A percentile compares a stretch with the other conserved stretches of the same genome.
Evolutionary conservation across 2,329 filamentous ascomycete species (phyloP).

Genomic region (Xylaria sp.): DNA sequence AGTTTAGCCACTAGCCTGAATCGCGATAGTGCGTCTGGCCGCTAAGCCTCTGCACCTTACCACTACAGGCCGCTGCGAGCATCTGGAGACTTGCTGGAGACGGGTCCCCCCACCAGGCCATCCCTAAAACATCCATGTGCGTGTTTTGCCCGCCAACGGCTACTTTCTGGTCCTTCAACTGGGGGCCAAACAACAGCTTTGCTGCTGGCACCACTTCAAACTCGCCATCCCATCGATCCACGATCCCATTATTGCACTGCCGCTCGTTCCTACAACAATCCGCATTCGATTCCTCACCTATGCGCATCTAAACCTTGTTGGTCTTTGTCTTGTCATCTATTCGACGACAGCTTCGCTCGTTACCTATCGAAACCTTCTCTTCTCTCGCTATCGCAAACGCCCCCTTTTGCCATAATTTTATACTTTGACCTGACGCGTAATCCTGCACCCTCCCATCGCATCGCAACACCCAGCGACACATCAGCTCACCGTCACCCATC

Average conservation of each 20-base stretch:
- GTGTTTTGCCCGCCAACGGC: constrained; percentile 20
- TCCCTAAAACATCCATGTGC: constrained; percentile 4
- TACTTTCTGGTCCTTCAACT: constrained; percentile 1
- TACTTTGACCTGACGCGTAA: constrained; percentile 37
- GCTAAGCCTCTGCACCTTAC: constrained; percentile 6
- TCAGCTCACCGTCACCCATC: constrained; percentile 1
- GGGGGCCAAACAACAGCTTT: constrained; percentile 14
- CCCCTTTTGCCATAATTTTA: constrained; percentile 34
- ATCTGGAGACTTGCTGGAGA: constrained; percentile 1
- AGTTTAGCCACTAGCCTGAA: constrained; percentile 31
- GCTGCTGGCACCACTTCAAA: constrained; percentile 11
- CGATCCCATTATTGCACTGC: constrained; percentile 12
- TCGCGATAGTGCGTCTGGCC: constrained; percentile 8
- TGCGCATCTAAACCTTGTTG: constrained; percentile 20
- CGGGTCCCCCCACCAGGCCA: neutral
- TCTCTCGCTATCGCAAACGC: constrained; percentile 29
- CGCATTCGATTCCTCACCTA: neutral
- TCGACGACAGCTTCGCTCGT: constrained; percentile 32
- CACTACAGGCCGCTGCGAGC: constrained; percentile 5
- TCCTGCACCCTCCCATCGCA: constrained; percentile 18
- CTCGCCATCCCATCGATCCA: constrained; percentile 7
- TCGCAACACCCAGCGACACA: neutral
- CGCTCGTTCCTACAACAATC: constrained; percentile 27
- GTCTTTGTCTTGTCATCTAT: constrained; percentile 17
- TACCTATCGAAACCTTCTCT: constrained; percentile 33